A percentile compares a stretch with the other conserved stretches of the same genome.
Evolutionary conservation across 2,329 filamentous ascomycete species (phyloP).

Genomic region (Thelonectria olida): DNA sequence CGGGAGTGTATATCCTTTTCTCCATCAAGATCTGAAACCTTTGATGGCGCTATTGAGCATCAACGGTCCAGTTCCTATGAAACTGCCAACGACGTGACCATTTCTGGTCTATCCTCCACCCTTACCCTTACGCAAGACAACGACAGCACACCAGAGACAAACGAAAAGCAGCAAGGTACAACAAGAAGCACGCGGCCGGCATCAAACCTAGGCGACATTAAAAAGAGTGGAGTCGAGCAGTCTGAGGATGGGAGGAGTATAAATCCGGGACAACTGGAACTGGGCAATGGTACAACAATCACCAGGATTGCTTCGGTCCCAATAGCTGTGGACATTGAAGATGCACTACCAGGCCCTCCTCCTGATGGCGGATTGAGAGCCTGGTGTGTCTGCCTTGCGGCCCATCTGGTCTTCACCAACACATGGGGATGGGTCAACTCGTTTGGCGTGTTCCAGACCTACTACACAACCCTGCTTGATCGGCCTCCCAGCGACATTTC

Average conservation of each 20-base stretch:
- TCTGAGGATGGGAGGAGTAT: too few relatives aligned
- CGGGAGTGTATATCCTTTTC: too few relatives aligned
- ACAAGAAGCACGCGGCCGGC: too few relatives aligned
- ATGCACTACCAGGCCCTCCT: slow-evolving; percentile 46
- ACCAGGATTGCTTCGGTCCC: too few relatives aligned
- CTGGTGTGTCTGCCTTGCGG: slow-evolving; percentile 45
- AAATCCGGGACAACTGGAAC: too few relatives aligned
- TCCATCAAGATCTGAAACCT: too few relatives aligned
- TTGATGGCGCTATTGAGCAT: too few relatives aligned
- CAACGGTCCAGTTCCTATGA: background rate
- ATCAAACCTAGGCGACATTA: too few relatives aligned
- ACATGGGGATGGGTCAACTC: slow-evolving; percentile 65
- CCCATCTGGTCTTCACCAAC: slow-evolving; percentile 59
- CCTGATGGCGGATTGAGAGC: slow-evolving; percentile 60
- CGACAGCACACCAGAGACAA: background rate
- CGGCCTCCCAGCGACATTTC: slow-evolving; percentile 54
- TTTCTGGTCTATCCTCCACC: background rate
- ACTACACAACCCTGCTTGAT: slow-evolving; percentile 54
- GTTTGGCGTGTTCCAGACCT: slow-evolving; percentile 65
- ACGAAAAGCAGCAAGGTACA: background rate
- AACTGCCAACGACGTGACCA: background rate
- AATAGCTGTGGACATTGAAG: background rate
- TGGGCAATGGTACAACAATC: too few relatives aligned
- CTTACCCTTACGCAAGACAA: background rate
- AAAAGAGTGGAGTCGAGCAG: too few relatives aligned